A percentile compares a stretch with the other conserved stretches of the same genome.
Conservation (phyloP, 1,284 basidiomycete genomes). For the Tylopilus orsonianus region DNA sequence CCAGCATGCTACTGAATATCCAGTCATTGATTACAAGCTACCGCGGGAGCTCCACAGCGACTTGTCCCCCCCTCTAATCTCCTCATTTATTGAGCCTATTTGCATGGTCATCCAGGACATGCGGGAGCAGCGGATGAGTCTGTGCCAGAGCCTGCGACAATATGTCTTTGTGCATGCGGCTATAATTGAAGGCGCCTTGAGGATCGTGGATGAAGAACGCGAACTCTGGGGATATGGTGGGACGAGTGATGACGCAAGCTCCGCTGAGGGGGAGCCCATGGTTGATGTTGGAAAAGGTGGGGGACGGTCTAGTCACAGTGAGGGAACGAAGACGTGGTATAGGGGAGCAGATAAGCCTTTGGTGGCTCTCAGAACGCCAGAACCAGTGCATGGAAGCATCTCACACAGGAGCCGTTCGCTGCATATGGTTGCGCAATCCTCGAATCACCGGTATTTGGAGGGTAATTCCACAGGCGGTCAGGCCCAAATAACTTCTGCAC, state of each 20-base stretch:
- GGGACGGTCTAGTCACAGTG: constrained; percentile 4
- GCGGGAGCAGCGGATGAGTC: constrained; percentile 88
- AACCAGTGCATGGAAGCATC: constrained; percentile 1
- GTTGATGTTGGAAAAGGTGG: neutral
- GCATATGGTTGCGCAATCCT: constrained; percentile 6
- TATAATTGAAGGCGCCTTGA: constrained; percentile 77
- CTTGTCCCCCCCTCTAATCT: constrained; percentile 57
- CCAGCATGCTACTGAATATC: constrained; percentile 11
- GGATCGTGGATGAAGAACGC: constrained; percentile 75
- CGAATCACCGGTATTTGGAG: constrained; percentile 10
- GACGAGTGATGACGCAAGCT: constrained; percentile 30
- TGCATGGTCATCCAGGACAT: constrained; percentile 81
- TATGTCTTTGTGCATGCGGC: constrained; percentile 89
- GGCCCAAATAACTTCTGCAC: constrained; percentile 10
- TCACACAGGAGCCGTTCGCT: constrained; percentile 9
- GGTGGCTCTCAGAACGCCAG: neutral
- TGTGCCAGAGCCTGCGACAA: constrained; percentile 86
- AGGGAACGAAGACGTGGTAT: constrained; percentile 11
- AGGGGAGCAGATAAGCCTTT: constrained; percentile 2
- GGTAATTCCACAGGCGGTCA: constrained; percentile 13
- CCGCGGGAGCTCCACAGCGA: constrained; percentile 58
- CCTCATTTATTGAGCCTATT: constrained; percentile 70
- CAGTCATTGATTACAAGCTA: constrained; percentile 51
- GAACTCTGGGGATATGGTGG: constrained; percentile 34
- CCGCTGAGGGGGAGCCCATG: constrained; percentile 15